phyloP scores from a whole-genome alignment of 257 asterid species.

The Coffea canephora region DNA sequence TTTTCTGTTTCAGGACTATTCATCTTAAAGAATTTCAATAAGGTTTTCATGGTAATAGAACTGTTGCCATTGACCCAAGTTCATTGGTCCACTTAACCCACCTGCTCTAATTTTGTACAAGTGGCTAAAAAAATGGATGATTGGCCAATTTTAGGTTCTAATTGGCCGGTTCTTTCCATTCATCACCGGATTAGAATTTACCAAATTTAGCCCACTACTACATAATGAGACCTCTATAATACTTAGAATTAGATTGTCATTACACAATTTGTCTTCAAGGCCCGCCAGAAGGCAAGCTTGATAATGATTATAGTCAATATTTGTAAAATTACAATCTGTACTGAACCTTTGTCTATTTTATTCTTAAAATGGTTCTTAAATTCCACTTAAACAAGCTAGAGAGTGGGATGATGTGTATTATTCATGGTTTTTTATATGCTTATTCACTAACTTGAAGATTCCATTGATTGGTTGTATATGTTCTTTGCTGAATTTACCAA shows the following conservation, averaged over 20 bases:
- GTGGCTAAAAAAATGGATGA: background rate
- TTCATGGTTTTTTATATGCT: background rate
- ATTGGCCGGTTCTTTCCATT: background rate
- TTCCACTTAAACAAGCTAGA: background rate
- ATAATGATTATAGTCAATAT: background rate
- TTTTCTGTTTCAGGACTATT: background rate
- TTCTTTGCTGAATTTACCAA: conserved; percentile 15
- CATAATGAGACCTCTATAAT: background rate
- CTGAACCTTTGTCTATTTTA: background rate
- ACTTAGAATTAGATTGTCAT: background rate
- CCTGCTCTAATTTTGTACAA: background rate
- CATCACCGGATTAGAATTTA: background rate
- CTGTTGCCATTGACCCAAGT: background rate
- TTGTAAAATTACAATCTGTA: background rate
- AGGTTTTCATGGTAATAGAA: background rate
- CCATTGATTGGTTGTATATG: background rate
- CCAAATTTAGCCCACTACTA: background rate
- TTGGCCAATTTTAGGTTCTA: background rate
- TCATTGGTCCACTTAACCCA: background rate
- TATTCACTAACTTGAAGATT: background rate
- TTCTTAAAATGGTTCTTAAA: background rate
- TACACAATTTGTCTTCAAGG: background rate
- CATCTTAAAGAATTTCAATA: background rate
- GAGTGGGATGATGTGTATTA: background rate
- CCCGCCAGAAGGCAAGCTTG: background rate